Conservation (phyloP, 352 stramenopile genomes). For the Thraustotheca clavata region DNA sequence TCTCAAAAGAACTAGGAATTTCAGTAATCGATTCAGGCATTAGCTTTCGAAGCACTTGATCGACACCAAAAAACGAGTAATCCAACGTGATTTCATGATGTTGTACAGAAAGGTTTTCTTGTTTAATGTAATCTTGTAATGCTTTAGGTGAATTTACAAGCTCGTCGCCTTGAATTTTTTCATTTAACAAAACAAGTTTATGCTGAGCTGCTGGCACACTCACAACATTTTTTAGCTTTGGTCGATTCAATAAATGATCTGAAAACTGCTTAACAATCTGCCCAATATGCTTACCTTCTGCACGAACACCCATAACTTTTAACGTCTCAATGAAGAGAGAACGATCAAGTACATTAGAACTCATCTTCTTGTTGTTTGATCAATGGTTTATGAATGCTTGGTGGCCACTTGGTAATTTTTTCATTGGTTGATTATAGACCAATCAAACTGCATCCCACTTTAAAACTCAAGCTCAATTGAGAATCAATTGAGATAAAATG, state of each 20-base stretch:
- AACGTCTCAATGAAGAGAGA: constrained; percentile 62
- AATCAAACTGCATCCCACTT: too few relatives aligned
- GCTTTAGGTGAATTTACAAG: constrained; percentile 41
- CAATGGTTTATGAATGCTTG: too few relatives aligned
- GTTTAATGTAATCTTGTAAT: constrained; percentile 40
- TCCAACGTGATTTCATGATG: constrained; percentile 61
- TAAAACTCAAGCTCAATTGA: too few relatives aligned
- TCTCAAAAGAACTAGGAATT: constrained; percentile 94
- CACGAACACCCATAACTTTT: constrained; percentile 55
- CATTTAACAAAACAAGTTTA: constrained; percentile 64
- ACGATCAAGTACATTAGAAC: constrained; percentile 60
- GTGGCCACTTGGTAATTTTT: neutral
- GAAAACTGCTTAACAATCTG: constrained; percentile 60
- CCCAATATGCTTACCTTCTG: constrained; percentile 76
- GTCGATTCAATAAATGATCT: constrained; percentile 59
- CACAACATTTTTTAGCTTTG: constrained; percentile 67
- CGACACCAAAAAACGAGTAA: constrained; percentile 69
- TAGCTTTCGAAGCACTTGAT: constrained; percentile 73
- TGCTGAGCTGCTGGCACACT: constrained; percentile 33
- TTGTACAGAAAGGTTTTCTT: constrained; percentile 53
- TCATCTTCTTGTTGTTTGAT: too few relatives aligned
- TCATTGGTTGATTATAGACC: neutral
- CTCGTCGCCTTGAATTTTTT: constrained; percentile 48
- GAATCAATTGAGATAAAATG: too few relatives aligned
- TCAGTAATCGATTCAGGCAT: constrained; percentile 73